Base-by-base conservation (phyloP, 306 rosid genomes). In the Cucumis melo region DNA sequence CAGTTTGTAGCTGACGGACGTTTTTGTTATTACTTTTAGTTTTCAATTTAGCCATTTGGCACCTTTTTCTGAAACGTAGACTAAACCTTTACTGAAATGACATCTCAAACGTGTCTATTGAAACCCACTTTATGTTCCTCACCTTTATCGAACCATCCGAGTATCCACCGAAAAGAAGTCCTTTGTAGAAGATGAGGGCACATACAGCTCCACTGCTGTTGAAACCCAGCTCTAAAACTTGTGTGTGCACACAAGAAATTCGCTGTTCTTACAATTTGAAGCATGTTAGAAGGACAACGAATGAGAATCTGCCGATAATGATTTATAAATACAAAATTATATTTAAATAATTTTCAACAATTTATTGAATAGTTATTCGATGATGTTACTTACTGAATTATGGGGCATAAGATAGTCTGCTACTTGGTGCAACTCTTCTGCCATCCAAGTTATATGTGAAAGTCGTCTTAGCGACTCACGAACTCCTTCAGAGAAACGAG, bases 181-280 rank as follows among this genome's bases (percentile, higher is more conserved):
- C 96, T 86, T 87, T 91, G 91, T 85, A 91, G 76, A 85, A 91
- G 81, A 89, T 86, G 82, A 91, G 96, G 79, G 91, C 87, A 81
- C 86, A 81, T 70, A 89, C 96, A 68, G 92, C 84, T 60, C 84
- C 78, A 84, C 85, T 78, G 60, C 75, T 59, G 82, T 73, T 81
- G 71, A 82, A 82, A 77, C 92, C 91, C 21, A 81, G 85, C 88
- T 91, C 96, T 21, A 91, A 84, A 79, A 89, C 85, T 89, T 91
- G 96, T 0, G 96, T 85, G 80, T 91, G 96, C 74, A 89, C 96
- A 29, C 93, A 91, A 8, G 96, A 91, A 80, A 91, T 91, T 83
- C 93, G 86, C 96, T 91, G 96, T 82, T 85, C 85, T 83, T 85
- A 80, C 78, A 75, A 78, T 86, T 78, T 46, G 42, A 83, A 72